Evolutionary conservation across 345 rosid genomes (phyloP).

Genomic region (Garcia nutans): DNA sequence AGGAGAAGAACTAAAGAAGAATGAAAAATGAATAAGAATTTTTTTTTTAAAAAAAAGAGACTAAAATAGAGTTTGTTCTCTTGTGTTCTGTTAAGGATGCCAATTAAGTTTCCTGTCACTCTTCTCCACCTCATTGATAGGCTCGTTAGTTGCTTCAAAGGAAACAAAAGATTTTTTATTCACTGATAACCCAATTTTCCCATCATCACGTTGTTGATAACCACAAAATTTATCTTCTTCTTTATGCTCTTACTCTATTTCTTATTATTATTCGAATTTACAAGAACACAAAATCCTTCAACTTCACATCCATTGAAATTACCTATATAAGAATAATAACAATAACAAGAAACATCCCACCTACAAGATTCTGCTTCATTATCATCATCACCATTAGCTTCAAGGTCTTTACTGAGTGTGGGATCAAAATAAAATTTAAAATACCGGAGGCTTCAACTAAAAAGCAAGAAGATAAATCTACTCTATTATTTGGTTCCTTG

Average conservation of each 20-base stretch:
- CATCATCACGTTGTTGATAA: slow-evolving; percentile 28
- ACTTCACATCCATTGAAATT: slow-evolving; percentile 8
- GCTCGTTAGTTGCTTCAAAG: slow-evolving; percentile 32
- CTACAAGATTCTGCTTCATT: slow-evolving; percentile 69
- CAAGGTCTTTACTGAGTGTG: not conserved
- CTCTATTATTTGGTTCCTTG: no score
- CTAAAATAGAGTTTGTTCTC: not conserved
- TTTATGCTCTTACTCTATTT: not conserved
- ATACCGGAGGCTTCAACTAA: slow-evolving; percentile 64
- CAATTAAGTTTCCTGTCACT: slow-evolving; percentile 77
- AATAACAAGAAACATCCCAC: slow-evolving; percentile 28
- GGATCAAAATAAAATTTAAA: slow-evolving; percentile 46
- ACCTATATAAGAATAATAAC: not conserved
- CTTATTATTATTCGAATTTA: not conserved
- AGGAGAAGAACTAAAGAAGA: no score
- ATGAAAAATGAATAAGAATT: not conserved
- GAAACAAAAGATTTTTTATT: slow-evolving; percentile 30
- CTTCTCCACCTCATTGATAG: slow-evolving; percentile 59
- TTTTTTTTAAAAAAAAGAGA: not conserved
- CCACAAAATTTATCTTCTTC: slow-evolving; percentile 14
- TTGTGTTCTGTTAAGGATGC: slow-evolving; percentile 43
- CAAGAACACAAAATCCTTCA: not conserved
- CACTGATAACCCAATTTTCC: not conserved
- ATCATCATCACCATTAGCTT: slow-evolving; percentile 15
- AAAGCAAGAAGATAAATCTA: no score